Evolutionary conservation across 305 asterid genomes (phyloP).

Genomic region (Fraxinus nigra): DNA sequence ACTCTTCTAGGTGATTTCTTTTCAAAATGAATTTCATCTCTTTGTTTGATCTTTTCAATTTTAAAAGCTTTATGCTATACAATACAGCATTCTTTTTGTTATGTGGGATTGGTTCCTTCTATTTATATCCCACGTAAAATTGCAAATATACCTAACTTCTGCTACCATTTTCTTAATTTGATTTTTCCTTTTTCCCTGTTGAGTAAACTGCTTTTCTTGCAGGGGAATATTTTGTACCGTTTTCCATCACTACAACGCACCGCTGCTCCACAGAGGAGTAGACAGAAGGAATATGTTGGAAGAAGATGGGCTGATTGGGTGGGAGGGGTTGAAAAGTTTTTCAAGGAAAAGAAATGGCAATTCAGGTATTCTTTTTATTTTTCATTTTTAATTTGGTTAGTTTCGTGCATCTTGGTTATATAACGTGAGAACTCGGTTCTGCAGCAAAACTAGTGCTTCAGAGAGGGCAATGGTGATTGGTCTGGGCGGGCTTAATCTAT

Average conservation of each 20-base stretch:
- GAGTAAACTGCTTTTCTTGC: slow-evolving; percentile 28
- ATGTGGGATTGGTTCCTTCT: neutral
- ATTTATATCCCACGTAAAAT: neutral
- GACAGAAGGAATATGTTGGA: slow-evolving; percentile 80
- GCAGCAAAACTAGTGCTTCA: slow-evolving; percentile 77
- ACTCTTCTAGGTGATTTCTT: neutral
- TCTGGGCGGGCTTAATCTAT: slow-evolving; percentile 87
- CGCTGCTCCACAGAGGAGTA: slow-evolving; percentile 66
- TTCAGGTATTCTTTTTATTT: slow-evolving; percentile 58
- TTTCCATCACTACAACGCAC: slow-evolving; percentile 98
- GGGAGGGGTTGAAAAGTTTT: slow-evolving; percentile 65
- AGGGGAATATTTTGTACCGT: slow-evolving; percentile 95
- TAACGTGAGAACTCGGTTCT: slow-evolving; percentile 22
- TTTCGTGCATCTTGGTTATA: slow-evolving; percentile 17
- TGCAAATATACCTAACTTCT: neutral
- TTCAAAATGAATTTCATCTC: neutral
- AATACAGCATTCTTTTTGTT: neutral
- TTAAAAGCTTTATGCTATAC: neutral
- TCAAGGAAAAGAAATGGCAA: slow-evolving; percentile 76
- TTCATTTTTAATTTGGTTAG: neutral
- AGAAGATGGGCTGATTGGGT: slow-evolving; percentile 66
- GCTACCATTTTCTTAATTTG: neutral
- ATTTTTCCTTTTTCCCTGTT: neutral
- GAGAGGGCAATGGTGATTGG: slow-evolving; percentile 94
- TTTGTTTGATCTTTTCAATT: neutral